Evolutionary conservation across 768 basidiomycete species (phyloP).

Genomic region (Rubroboletus satanas): DNA sequence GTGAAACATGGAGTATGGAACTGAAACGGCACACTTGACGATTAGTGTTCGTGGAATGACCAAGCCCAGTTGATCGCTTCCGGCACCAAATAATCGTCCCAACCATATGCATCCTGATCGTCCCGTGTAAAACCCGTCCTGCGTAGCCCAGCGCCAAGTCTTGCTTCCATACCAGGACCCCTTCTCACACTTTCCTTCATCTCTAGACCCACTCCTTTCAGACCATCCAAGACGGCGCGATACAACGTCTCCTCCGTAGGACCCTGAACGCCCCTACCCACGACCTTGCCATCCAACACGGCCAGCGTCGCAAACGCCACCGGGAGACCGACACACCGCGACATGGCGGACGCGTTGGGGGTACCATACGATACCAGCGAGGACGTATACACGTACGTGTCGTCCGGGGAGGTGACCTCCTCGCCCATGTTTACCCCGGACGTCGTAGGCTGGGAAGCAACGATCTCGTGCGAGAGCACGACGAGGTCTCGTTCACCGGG

Average conservation of each 20-base stretch:
- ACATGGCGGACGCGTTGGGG: slow-evolving; percentile 71
- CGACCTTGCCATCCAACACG: slow-evolving; percentile 58
- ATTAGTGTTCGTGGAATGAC: background rate
- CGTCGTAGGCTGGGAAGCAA: slow-evolving; percentile 40
- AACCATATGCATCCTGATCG: background rate
- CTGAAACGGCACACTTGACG: background rate
- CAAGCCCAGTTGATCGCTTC: background rate
- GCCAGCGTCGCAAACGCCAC: slow-evolving; percentile 77
- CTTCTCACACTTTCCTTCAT: slow-evolving; percentile 35
- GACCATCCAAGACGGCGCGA: slow-evolving; percentile 52
- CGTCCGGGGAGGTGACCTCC: background rate
- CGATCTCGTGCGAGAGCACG: slow-evolving; percentile 79
- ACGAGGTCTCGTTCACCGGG: slow-evolving; percentile 82
- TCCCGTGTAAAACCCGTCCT: background rate
- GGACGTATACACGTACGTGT: slow-evolving; percentile 61
- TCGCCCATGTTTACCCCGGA: background rate
- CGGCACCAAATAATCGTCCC: background rate
- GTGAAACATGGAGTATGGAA: background rate
- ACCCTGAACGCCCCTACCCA: slow-evolving; percentile 60
- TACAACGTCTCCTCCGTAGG: slow-evolving; percentile 64
- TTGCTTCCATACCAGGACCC: slow-evolving; percentile 49
- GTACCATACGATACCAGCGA: slow-evolving; percentile 62
- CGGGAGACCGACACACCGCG: slow-evolving; percentile 85
- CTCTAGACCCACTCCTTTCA: slow-evolving; percentile 48
- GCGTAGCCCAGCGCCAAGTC: slow-evolving; percentile 19